phyloP scores from a whole-genome alignment of 371 early-diverging fungal species.

The Mucor racemosus region DNA sequence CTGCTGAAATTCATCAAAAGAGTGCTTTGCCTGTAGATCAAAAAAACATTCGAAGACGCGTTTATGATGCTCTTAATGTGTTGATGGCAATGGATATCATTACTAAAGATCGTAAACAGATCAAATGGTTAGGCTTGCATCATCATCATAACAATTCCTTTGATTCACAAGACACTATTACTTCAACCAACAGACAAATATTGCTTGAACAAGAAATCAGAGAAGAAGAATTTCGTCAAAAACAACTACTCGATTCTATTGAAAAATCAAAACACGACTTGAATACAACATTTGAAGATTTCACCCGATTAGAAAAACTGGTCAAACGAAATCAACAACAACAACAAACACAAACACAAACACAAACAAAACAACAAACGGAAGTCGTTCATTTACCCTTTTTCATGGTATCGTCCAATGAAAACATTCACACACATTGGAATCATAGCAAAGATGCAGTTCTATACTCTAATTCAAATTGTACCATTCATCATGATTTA shows the following conservation, averaged over 20 bases:
- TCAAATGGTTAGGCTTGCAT: slow-evolving; percentile 61
- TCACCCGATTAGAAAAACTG: slow-evolving; percentile 14
- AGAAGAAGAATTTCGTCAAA: slow-evolving; percentile 24
- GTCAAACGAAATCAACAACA: slow-evolving; percentile 18
- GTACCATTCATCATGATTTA: slow-evolving; percentile 13
- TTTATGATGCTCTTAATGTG: slow-evolving; percentile 80
- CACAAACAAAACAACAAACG: slow-evolving; percentile 6
- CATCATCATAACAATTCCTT: background rate
- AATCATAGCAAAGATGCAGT: slow-evolving; percentile 15
- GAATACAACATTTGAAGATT: slow-evolving; percentile 8
- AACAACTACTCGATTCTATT: slow-evolving; percentile 1
- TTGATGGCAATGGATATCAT: slow-evolving; percentile 74
- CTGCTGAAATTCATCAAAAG: slow-evolving; percentile 27
- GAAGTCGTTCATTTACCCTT: slow-evolving; percentile 18
- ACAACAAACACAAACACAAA: background rate
- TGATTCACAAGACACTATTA: too few relatives aligned
- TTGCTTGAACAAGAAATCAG: slow-evolving; percentile 16
- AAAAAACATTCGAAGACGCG: slow-evolving; percentile 78
- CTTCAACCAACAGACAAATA: background rate
- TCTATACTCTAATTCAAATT: slow-evolving; percentile 8
- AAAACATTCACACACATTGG: slow-evolving; percentile 8
- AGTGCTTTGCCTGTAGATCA: slow-evolving; percentile 46
- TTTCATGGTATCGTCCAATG: slow-evolving; percentile 13
- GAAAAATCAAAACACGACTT: slow-evolving; percentile 5
- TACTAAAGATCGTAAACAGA: slow-evolving; percentile 68